Evolutionary conservation across 139 green algal species (phyloP).

Genomic region (Tetraselmis chui): DNA sequence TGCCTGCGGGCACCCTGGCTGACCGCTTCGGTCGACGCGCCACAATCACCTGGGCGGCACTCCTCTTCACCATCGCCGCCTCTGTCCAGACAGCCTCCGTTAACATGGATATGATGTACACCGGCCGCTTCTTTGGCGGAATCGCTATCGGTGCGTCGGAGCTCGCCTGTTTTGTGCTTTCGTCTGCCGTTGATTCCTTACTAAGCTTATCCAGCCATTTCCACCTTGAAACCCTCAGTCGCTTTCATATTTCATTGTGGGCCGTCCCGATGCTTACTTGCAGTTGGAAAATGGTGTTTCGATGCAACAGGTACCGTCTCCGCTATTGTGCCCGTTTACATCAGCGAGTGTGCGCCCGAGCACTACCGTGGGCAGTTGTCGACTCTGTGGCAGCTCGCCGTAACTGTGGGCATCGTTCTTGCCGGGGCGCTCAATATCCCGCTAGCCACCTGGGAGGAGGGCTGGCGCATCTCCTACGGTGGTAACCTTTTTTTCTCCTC

Average conservation of each 20-base stretch:
- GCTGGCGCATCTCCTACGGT: not conserved
- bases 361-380: not conserved
- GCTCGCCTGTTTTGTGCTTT: too few relatives aligned
- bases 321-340: constrained; percentile 10
- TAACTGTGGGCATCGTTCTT: not conserved
- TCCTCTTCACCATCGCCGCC: constrained; percentile 4
- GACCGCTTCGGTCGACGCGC: not conserved
- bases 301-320: too few relatives aligned
- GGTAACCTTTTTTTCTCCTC: not conserved
- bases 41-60: not conserved
- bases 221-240: too few relatives aligned
- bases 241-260: too few relatives aligned
- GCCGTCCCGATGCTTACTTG: too few relatives aligned
- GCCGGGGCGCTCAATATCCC: not conserved
- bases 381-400: not conserved
- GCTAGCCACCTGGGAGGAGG: not conserved
- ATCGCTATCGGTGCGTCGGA: constrained; percentile 1
- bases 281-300: too few relatives aligned
- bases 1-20: not conserved
- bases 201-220: too few relatives aligned
- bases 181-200: too few relatives aligned
- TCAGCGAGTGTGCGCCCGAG: constrained; percentile 3
- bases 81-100: constrained; percentile 3
- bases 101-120: not conserved
- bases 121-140: constrained; percentile 1